Evolutionary conservation across 2,329 filamentous ascomycete genomes (phyloP).

Genomic region (Penicillium sp.): DNA sequence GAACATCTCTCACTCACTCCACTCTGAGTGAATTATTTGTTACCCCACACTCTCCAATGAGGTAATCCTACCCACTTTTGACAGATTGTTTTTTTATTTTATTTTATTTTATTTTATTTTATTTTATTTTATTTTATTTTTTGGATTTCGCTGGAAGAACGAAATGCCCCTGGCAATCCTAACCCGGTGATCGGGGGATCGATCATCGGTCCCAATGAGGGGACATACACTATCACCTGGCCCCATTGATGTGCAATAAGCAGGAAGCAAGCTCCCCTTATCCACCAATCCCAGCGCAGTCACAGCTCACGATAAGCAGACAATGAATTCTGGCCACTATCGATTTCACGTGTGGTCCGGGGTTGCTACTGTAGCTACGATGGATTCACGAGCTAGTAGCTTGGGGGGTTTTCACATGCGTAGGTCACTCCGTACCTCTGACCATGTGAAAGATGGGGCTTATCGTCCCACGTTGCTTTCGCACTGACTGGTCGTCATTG

Average conservation of each 20-base stretch:
- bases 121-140: too few relatives aligned
- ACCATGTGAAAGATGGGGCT: conserved; percentile 5
- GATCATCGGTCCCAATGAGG: not conserved
- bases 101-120: too few relatives aligned
- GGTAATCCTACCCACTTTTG: conserved; percentile 2
- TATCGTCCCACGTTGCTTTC: conserved; percentile 3
- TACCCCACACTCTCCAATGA: conserved; percentile 17
- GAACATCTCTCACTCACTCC: conserved; percentile 4
- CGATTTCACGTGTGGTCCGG: conserved; percentile 15
- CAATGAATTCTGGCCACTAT: conserved; percentile 9
- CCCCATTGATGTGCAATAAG: not conserved
- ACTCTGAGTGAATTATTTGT: conserved; percentile 8
- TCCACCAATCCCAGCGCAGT: not conserved
- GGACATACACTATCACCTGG: not conserved
- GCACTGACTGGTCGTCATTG: not conserved
- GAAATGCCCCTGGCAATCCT: conserved; percentile 2
- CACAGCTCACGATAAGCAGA: not conserved
- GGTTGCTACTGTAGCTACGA: not conserved
- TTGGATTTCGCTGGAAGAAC: not conserved
- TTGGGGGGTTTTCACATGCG: conserved; percentile 12
- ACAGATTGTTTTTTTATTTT: not conserved
- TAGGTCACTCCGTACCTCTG: not conserved
- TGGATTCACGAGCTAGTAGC: conserved; percentile 13
- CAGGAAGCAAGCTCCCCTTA: not conserved
- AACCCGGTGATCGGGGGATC: not conserved